Conservation (phyloP, 106 monocot species). For the Amphibolis antarctica region DNA sequence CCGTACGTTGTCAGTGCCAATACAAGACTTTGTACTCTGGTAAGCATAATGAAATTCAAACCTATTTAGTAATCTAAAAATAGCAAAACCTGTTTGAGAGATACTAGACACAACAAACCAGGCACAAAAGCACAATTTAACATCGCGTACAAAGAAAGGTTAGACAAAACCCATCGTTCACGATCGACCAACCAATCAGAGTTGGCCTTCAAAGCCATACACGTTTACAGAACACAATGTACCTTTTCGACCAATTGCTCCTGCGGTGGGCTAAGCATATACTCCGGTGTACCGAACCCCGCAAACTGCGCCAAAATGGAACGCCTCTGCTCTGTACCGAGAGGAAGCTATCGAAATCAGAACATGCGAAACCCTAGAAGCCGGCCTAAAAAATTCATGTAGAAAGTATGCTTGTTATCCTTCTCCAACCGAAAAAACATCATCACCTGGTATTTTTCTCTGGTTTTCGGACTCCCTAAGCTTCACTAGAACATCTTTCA, state of each 20-base stretch:
- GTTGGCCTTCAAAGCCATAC: no score
- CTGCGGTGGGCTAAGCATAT: slow-evolving; percentile 52
- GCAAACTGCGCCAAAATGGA: slow-evolving; percentile 36
- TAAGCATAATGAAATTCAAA: no score
- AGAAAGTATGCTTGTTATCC: neutral
- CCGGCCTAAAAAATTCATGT: neutral
- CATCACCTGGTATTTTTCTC: slow-evolving; percentile 5
- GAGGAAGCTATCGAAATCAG: neutral
- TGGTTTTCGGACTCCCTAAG: slow-evolving; percentile 12
- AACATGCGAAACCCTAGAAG: neutral
- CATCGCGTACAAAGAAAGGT: no score
- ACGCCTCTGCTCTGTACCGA: slow-evolving; percentile 31
- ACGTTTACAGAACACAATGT: neutral
- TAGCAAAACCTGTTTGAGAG: no score
- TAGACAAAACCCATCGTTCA: no score
- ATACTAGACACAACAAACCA: no score
- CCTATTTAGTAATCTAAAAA: no score
- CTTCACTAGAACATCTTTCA: slow-evolving; percentile 36
- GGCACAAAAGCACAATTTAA: no score
- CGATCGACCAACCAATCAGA: no score
- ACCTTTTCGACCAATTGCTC: slow-evolving; percentile 78
- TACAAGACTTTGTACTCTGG: no score
- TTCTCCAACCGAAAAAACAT: neutral
- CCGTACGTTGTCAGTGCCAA: no score
- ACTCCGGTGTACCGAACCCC: slow-evolving; percentile 30